Conservation (phyloP, 192 early-diverging fungal species). For the Backusella psychrophila region DNA sequence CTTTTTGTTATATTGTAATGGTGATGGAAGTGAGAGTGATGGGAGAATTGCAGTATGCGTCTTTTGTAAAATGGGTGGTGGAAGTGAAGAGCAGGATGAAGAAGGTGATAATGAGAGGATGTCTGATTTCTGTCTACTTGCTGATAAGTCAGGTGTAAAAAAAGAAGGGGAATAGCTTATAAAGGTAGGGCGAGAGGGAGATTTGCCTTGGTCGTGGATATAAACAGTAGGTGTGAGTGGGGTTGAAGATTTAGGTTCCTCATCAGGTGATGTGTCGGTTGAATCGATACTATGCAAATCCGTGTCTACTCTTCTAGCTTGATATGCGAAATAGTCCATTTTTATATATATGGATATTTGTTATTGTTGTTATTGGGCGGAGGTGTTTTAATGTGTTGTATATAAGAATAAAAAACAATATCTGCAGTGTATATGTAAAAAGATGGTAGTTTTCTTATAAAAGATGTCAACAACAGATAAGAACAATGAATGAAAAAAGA, state of each 20-base stretch:
- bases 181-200: background rate
- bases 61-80: background rate
- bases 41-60: background rate
- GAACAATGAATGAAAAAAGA: background rate
- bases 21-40: slow-evolving; percentile 14
- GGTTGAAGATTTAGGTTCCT: background rate
- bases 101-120: slow-evolving; percentile 1
- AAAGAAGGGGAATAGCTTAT: slow-evolving; percentile 7
- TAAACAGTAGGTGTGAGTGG: slow-evolving; percentile 14
- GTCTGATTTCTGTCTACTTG: background rate
- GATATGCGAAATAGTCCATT: slow-evolving; percentile 26
- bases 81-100: slow-evolving; percentile 4
- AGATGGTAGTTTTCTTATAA: background rate
- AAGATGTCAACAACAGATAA: background rate
- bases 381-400: background rate
- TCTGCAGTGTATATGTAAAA: background rate
- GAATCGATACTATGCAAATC: background rate
- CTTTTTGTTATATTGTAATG: background rate
- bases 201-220: slow-evolving; percentile 4
- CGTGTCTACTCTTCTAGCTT: background rate
- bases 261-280: slow-evolving; percentile 5
- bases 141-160: background rate
- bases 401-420: background rate
- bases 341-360: background rate
- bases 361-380: background rate